Evolutionary conservation across 2,329 filamentous ascomycete genomes (phyloP), one percentile per base, ranked within the genome.

Genomic region (Pestalotiopsis sp.): DNA sequence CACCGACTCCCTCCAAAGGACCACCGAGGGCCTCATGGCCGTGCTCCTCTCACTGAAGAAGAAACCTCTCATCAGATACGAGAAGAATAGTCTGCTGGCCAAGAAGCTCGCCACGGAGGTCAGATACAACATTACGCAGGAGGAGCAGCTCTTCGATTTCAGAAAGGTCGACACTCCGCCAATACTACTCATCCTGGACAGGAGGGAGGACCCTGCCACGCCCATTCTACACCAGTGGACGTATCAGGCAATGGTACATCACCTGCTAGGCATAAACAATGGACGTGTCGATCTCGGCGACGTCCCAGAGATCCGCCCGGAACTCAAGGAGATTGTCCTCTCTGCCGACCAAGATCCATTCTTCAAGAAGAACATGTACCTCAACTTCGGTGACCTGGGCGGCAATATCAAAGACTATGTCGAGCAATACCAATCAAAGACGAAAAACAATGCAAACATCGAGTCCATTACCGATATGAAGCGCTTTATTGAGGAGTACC

Each of bases 211-310:
- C 75, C 95, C 96, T 0, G 92, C 98, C 64, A 99, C 96, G 3
- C 96, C 96, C 0, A 83, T 99, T 11, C 86, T 99, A 62, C 97
- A 94, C 2, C 96, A 99, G 78, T 99, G 96, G 96, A 99, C 96
- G 30, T 99, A 99, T 76, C 96, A 99, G 81, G 96, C 96, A n/a
- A 99, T 99, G 94, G 96, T 99, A 0, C 96, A 99, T 77, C 96
- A 99, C 76, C 83, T 98, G 1, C 85, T 99, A 13, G 96, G 96
- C 4, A 97, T 99, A 72, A 89, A 92, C 68, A 98, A 98, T 77
- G 96, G 96, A n/a, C 88, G 95, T 64, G 96, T 99, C 0, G 92
- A 97, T 76, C 84, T 99, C 40, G 92, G 91, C 70, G 88, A 93
- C 66, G 90, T 97, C 0, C 93, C 93, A 13, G 94, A 97, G 66